These are phyloP conservation scores for Dysphania ambrosioides DNA, from an alignment of 148 eudicot genomes.

Conservation along the genomic window DNA sequence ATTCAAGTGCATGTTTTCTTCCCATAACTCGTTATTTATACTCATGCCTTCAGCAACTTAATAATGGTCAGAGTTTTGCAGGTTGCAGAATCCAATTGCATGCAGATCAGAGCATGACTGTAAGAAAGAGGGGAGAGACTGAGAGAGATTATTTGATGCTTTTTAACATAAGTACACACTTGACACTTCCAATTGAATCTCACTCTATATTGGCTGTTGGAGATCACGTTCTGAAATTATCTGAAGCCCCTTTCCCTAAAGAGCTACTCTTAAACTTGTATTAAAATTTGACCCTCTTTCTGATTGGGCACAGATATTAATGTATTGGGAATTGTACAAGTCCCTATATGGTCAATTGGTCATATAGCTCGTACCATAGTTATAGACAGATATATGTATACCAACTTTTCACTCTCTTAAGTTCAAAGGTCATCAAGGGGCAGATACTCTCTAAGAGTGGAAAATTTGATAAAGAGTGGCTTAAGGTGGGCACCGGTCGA, in stretches of 20 bases:
- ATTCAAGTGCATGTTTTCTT: conserved; percentile 8
- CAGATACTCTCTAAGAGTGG: background rate
- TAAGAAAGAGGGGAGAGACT: too few relatives aligned
- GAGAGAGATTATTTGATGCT: too few relatives aligned
- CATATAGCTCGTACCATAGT: background rate
- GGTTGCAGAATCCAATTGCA: conserved; percentile 26
- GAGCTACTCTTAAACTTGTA: background rate
- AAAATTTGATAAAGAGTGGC: too few relatives aligned
- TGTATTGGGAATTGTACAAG: conserved; percentile 17
- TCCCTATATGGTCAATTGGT: background rate
- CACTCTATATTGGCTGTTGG: conserved; percentile 12
- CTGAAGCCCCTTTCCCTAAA: conserved; percentile 2
- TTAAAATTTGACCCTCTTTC: background rate
- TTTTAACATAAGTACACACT: too few relatives aligned
- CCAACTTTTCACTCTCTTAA: background rate
- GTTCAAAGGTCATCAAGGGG: too few relatives aligned
- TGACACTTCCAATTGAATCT: too few relatives aligned
- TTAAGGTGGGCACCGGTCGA: too few relatives aligned
- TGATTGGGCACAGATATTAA: background rate
- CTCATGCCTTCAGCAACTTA: conserved; percentile 14
- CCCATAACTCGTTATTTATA: conserved; percentile 32
- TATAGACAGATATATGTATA: conserved; percentile 8
- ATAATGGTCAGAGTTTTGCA: conserved; percentile 17
- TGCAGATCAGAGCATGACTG: too few relatives aligned
- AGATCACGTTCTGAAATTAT: conserved; percentile 1